Conservation (phyloP, 2,329 filamentous ascomycete genomes). For the Aspergillus chevalieri region DNA sequence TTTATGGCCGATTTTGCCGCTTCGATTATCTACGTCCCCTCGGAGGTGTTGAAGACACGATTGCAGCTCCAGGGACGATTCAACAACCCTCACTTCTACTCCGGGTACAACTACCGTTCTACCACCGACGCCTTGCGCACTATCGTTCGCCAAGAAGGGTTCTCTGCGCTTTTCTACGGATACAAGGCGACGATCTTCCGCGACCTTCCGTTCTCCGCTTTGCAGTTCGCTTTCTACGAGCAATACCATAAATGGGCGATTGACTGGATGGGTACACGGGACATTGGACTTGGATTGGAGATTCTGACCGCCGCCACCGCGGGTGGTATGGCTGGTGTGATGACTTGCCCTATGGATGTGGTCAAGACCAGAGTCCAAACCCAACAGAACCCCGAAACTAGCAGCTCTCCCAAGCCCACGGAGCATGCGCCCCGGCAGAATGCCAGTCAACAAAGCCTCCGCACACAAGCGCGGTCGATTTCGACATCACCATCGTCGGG, state of each 20-base stretch:
- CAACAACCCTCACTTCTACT: constrained; percentile 90
- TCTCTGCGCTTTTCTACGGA: constrained; percentile 85
- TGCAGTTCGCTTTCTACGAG: constrained; percentile 98
- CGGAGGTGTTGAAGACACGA: constrained; percentile 95
- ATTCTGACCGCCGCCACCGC: constrained; percentile 83
- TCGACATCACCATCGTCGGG: constrained; percentile 87
- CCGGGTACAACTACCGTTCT: constrained; percentile 91
- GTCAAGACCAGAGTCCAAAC: constrained; percentile 97
- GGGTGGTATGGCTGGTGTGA: constrained; percentile 84
- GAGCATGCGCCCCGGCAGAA: constrained; percentile 23
- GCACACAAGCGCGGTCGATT: constrained; percentile 62
- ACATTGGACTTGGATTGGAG: constrained; percentile 80
- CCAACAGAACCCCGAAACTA: constrained; percentile 60
- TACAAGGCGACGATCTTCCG: constrained; percentile 93
- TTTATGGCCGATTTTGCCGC: constrained; percentile 89
- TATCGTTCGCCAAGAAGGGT: constrained; percentile 75
- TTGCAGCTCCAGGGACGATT: constrained; percentile 89
- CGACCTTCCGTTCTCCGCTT: constrained; percentile 88
- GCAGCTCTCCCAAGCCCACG: constrained; percentile 23
- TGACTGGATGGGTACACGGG: constrained; percentile 67
- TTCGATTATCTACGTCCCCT: constrained; percentile 89
- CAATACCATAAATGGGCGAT: constrained; percentile 81
- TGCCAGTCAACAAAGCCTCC: constrained; percentile 27
- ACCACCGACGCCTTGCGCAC: constrained; percentile 79
- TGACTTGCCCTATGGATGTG: constrained; percentile 93